Conservation (phyloP, 768 basidiomycete genomes). For the Panaeolus cyanescens region DNA sequence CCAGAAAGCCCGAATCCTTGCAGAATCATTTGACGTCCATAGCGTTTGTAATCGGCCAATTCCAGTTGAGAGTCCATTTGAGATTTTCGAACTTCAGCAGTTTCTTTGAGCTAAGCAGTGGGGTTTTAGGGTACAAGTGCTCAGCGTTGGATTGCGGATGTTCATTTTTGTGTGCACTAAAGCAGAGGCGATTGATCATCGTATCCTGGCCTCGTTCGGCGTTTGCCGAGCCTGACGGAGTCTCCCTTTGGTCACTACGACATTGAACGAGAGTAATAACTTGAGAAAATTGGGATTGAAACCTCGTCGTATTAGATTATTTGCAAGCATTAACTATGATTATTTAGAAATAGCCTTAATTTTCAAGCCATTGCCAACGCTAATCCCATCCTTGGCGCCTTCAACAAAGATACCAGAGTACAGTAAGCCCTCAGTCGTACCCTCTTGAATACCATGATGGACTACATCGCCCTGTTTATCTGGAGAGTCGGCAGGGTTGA, state of each 20-base stretch:
- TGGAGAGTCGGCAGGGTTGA: constrained; percentile 44
- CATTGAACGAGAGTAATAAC: no score
- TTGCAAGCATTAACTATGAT: neutral
- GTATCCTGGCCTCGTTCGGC: neutral
- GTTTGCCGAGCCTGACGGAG: neutral
- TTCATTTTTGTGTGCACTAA: neutral
- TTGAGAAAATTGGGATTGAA: no score
- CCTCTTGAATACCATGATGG: constrained; percentile 61
- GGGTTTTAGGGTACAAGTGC: no score
- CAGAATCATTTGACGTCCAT: constrained; percentile 97
- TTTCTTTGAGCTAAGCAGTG: no score
- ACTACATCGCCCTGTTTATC: constrained; percentile 56
- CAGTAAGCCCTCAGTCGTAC: constrained; percentile 51
- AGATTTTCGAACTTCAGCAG: no score
- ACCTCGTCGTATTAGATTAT: no score
- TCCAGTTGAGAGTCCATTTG: neutral
- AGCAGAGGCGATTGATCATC: neutral
- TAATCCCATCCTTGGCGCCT: constrained; percentile 1
- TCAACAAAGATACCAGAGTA: constrained; percentile 61
- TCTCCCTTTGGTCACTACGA: neutral
- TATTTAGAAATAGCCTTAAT: neutral
- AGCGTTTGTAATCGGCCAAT: constrained; percentile 79
- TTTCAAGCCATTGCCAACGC: constrained; percentile 3
- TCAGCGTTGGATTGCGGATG: neutral
- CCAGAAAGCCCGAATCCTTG: constrained; percentile 87